Conservation (phyloP, 495 filamentous ascomycete genomes). For the Aspergillus funiculosus region DNA sequence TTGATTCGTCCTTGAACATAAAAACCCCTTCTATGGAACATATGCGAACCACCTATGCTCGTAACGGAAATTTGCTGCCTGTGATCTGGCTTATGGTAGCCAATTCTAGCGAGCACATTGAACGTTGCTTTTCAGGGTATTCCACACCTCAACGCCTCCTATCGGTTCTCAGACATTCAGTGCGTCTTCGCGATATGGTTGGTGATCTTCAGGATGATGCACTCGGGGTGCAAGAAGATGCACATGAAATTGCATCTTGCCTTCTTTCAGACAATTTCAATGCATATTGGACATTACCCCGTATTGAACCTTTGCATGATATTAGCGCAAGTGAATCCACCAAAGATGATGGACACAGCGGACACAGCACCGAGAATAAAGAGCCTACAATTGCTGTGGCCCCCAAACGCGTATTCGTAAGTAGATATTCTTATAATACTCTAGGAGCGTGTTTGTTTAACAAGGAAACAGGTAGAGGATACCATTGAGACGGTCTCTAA, state of each 20-base stretch:
- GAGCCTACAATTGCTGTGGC: conserved; percentile 1
- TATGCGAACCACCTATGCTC: conserved; percentile 39
- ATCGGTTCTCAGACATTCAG: conserved; percentile 35
- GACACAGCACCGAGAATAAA: neutral
- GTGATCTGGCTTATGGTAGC: conserved; percentile 50
- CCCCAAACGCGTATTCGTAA: conserved; percentile 37
- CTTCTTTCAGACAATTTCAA: conserved; percentile 33
- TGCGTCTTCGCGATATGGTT: conserved; percentile 37
- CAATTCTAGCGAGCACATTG: conserved; percentile 53
- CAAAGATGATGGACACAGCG: conserved; percentile 1
- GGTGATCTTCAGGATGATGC: conserved; percentile 47
- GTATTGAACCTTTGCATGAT: conserved; percentile 37
- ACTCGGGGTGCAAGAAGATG: conserved; percentile 39
- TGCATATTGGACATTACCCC: conserved; percentile 38
- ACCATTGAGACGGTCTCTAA: conserved; percentile 26
- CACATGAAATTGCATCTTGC: conserved; percentile 37
- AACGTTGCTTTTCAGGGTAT: conserved; percentile 45
- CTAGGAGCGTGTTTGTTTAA: conserved; percentile 6
- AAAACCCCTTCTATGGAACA: conserved; percentile 36
- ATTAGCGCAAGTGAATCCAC: conserved; percentile 19
- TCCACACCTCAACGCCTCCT: conserved; percentile 33
- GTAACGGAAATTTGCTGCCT: conserved; percentile 38
- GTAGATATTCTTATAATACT: conserved; percentile 3
- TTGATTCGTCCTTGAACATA: conserved; percentile 46
- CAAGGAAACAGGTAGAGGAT: conserved; percentile 26